These are phyloP conservation scores for Plasmodium reichenowi DNA, from an alignment of 169 alveolate genomes.

Conservation along the genomic window DNA sequence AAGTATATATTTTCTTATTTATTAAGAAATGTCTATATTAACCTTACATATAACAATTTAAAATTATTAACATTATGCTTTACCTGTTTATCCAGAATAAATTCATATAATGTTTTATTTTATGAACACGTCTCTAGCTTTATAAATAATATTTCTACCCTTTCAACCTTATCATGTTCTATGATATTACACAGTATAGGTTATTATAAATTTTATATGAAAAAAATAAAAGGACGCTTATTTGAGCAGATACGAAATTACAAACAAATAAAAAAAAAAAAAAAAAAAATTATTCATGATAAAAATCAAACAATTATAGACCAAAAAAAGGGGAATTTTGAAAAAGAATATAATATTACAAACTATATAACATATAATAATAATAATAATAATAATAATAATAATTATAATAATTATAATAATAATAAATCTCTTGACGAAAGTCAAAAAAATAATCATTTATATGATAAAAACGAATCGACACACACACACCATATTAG, in stretches of 20 bases:
- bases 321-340: neutral
- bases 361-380: neutral
- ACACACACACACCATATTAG: neutral
- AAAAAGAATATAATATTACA: neutral
- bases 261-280: neutral
- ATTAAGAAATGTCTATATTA: conserved; percentile 7
- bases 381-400: neutral
- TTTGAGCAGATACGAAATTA: conserved; percentile 9
- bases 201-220: conserved; percentile 25
- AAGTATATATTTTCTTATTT: neutral
- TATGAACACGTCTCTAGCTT: conserved; percentile 23
- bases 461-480: no score
- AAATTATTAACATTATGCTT: conserved; percentile 43
- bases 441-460: no score
- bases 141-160: conserved; percentile 11
- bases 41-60: conserved; percentile 8
- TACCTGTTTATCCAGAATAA: conserved; percentile 38
- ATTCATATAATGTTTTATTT: conserved; percentile 39
- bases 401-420: neutral
- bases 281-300: neutral
- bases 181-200: conserved; percentile 67
- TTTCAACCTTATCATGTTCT: conserved; percentile 23
- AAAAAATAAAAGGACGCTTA: neutral
- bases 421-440: neutral
- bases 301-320: neutral